Evolutionary conservation across 768 basidiomycete genomes (phyloP), one percentile per base, ranked within the genome.

Genomic region (Nidularia pulvinata): DNA sequence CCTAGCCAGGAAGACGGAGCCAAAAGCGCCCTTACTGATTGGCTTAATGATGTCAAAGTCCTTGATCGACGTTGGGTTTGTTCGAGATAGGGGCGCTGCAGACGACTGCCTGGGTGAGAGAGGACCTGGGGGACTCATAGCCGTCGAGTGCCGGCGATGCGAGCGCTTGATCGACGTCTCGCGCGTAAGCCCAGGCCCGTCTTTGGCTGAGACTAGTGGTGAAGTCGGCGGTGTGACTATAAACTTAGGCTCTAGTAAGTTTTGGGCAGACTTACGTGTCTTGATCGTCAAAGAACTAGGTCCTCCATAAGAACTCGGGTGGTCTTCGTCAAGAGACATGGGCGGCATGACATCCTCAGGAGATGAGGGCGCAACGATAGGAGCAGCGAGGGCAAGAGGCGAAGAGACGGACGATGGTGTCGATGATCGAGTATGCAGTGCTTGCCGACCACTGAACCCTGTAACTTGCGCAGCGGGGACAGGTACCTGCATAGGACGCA

Each of bases 11-110:
- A 97, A 99, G 51, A 99, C 97, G 7, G 95, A 95, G 13, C 97
- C 97, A 67, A 99, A 98, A 1, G 97, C 97, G 50, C 97, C 97
- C 66, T 98, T 98, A 69, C 91, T 94, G 67, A 99, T 99, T 3
- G 97, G 97, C 70, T 99, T 99, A 78, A 99, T 96, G 65, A 99
- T 88, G 64, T 98, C 96, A 62, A 99, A 99, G 68, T 99, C 97
- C 69, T 95, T 98, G 73, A 98, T 98, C 5, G 95, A 96, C 3
- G 95, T 89, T 1, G 92, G 85, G 9, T 85, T 86, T 14, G 91
- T 84, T 25, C 93, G 83, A 33, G 92, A 81, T 37, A 91, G 70
- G 1, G 94, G 91, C 1, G 86, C 87, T 6, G 82, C 78, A 4
- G 94, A 85, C 6, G 91, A 78, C 54, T 96, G 84, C 25, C 96